Evolutionary conservation across 2,329 filamentous ascomycete genomes (phyloP).

Genomic region (Mariannaea elegans): DNA sequence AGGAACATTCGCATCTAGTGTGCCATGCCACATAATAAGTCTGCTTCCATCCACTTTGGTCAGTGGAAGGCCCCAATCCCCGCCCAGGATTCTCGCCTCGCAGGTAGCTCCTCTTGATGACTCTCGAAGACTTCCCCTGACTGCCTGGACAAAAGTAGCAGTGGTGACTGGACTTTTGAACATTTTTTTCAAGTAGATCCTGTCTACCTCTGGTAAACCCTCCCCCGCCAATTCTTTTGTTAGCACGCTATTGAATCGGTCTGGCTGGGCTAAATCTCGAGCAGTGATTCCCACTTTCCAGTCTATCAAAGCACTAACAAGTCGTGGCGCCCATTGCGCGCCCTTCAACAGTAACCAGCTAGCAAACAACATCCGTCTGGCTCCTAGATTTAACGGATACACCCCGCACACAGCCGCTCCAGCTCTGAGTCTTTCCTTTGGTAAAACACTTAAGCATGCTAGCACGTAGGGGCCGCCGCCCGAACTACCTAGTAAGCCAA

Average conservation of each 20-base stretch:
- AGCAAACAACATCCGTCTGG: slow-evolving; percentile 24
- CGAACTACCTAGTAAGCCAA: slow-evolving; percentile 41
- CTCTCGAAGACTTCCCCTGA: slow-evolving; percentile 3
- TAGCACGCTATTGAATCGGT: slow-evolving; percentile 4
- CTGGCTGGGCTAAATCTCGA: neutral
- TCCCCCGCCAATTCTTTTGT: slow-evolving; percentile 12
- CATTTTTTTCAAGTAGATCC: too few species aligned
- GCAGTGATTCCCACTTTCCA: slow-evolving; percentile 5
- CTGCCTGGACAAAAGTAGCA: neutral
- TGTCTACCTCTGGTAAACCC: neutral
- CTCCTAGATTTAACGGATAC: slow-evolving; percentile 21
- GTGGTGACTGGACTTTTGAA: neutral
- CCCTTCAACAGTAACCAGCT: slow-evolving; percentile 19
- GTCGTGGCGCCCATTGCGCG: slow-evolving; percentile 19
- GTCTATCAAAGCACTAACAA: too few species aligned
- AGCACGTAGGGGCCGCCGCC: slow-evolving; percentile 43
- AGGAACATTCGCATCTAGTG: slow-evolving; percentile 18
- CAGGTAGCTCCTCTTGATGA: slow-evolving; percentile 18
- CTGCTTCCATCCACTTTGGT: slow-evolving; percentile 5
- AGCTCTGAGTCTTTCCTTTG: slow-evolving; percentile 14
- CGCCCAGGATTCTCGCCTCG: slow-evolving; percentile 23
- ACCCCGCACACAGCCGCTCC: slow-evolving; percentile 26
- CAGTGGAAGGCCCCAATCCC: slow-evolving; percentile 29
- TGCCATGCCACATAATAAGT: slow-evolving; percentile 21
- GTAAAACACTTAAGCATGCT: slow-evolving; percentile 34